phyloP scores from a whole-genome alignment of 139 green algal species.

The Marvania coccoides region DNA sequence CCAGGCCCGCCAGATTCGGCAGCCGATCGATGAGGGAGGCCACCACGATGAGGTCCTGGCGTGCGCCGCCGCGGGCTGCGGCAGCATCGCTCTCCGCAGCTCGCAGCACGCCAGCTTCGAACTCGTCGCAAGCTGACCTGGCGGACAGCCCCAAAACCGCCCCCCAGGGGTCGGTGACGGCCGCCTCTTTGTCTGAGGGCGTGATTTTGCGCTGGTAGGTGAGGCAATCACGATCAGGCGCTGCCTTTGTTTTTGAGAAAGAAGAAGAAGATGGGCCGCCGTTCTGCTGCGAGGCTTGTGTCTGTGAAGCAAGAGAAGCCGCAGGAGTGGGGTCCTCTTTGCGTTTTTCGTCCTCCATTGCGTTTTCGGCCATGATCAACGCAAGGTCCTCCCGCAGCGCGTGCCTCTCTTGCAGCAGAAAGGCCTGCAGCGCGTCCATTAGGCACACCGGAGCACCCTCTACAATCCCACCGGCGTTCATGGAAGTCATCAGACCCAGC shows the following conservation, averaged over 20 bases:
- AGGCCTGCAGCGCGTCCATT: slow-evolving; percentile 17
- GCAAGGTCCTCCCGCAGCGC: slow-evolving; percentile 17
- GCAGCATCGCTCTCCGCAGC: slow-evolving; percentile 9
- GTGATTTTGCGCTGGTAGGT: slow-evolving; percentile 45
- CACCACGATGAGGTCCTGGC: slow-evolving; percentile 80
- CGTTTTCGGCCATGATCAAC: slow-evolving; percentile 24
- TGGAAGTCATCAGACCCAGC: background rate
- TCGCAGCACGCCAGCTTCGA: slow-evolving; percentile 12
- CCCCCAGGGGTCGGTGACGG: background rate
- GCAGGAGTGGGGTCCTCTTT: too few species aligned
- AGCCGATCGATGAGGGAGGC: slow-evolving; percentile 78
- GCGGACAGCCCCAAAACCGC: background rate
- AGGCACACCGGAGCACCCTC: slow-evolving; percentile 21
- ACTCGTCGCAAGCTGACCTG: background rate
- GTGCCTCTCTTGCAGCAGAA: slow-evolving; percentile 28
- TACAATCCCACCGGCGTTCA: background rate
- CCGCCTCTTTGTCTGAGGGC: background rate
- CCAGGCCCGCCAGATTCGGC: slow-evolving; percentile 86
- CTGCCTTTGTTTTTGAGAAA: too few species aligned
- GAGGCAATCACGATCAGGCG: too few species aligned
- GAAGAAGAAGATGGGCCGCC: too few species aligned
- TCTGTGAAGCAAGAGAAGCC: too few species aligned
- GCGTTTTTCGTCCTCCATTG: background rate
- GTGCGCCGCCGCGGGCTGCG: background rate
- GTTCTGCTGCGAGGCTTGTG: too few species aligned